These are phyloP conservation scores for Monoraphidium neglectum DNA, from an alignment of 139 green algal genomes.

Conservation along the genomic window DNA sequence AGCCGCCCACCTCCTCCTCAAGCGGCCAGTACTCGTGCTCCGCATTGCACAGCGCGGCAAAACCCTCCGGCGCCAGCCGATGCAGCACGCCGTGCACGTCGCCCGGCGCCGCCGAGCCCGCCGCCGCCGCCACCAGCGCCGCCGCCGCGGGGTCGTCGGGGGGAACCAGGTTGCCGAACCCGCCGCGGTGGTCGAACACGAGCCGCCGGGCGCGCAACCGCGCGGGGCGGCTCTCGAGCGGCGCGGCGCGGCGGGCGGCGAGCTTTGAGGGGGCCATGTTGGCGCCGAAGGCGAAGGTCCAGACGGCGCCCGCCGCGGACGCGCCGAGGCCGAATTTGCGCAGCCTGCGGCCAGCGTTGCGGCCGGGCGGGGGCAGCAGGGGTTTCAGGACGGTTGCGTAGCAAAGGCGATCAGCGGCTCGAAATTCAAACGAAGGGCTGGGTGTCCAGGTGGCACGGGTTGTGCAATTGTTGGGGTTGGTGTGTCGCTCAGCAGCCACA, in stretches of 20 bases:
- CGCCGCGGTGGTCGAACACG: conserved; percentile 50
- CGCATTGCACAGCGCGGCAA: conserved; percentile 8
- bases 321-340: conserved; percentile 11
- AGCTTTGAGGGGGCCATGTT: conserved; percentile 63
- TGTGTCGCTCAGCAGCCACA: too few species aligned
- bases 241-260: conserved; percentile 30
- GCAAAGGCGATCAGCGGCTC: too few species aligned
- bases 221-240: conserved; percentile 40
- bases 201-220: conserved; percentile 43
- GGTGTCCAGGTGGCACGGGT: too few species aligned
- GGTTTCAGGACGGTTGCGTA: too few species aligned
- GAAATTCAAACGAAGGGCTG: too few species aligned
- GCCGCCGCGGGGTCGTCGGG: neutral
- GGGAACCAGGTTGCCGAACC: conserved; percentile 44
- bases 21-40: too few species aligned
- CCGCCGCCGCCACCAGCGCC: neutral
- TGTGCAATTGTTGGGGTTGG: too few species aligned
- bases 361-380: too few species aligned
- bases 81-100: conserved; percentile 63
- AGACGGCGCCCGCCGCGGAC: conserved; percentile 28
- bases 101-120: neutral
- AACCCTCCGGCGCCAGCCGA: conserved; percentile 33
- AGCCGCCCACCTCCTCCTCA: too few species aligned
- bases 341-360: too few species aligned
- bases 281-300: conserved; percentile 67